Base-by-base conservation (phyloP, 805 yeast genomes). In the Trichomonascus vanleenenianus region DNA sequence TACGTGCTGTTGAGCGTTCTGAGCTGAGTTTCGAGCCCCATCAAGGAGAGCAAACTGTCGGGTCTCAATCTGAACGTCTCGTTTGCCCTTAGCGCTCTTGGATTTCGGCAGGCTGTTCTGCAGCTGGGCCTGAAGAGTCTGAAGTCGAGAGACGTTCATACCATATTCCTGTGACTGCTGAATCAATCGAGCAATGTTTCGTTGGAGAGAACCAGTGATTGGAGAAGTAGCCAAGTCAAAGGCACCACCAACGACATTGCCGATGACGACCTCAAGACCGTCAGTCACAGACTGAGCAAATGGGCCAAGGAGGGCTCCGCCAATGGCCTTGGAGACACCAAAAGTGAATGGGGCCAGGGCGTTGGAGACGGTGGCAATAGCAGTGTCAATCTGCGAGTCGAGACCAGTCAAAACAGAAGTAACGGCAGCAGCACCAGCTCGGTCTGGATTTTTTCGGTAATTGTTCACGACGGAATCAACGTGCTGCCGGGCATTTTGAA, bases 381-480 rank as follows among this genome's bases (percentile, higher is more conserved):
- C 47, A 47, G 57, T 57, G 45, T 60, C 63, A 35, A 56, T 50
- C 49, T 61, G 63, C 3, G 57, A 51, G 47, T 58, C 63, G 30
- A 56, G 51, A 36, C 63, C 63, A 15, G 60, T 56, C 43, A 59
- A 53, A 40, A 45, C 48, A n/a, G 45, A 52, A 36, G 44, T 40
- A 14, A 42, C 43, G 14, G 19, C 40, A 33, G 38, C 46, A 25
- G 48, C 50, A 31, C 40, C 48, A 36, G 48, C 48, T 33, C 36
- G 45, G 27, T 16, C 16, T 3, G 44, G 44, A 39, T 42, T 35
- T 25, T 34, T 14, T 9, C 39, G 39, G 44, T 33, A 33, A 30
- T 34, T 31, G 44, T 34, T 42, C 25, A 25, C 27, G 18, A 34
- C 34, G 6, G 19, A 25, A 32, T 33, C 32, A n/a, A 42, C 31